These are phyloP conservation scores for Peronosclerospora sorghi DNA, from an alignment of 352 stramenopile species.

Conservation along the genomic window DNA sequence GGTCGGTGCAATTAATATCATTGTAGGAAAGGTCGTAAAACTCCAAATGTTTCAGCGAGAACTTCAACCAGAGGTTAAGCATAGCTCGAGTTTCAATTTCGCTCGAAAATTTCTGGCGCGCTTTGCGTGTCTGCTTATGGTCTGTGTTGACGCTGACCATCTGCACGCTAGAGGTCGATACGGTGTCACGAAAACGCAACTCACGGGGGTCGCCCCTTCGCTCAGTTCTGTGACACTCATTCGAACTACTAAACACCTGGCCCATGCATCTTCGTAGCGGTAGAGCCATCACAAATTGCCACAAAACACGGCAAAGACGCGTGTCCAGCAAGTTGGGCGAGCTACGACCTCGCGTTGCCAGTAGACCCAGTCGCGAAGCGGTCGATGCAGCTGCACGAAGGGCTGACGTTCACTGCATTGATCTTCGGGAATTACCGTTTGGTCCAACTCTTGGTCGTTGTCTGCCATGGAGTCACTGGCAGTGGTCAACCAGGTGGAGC, in stretches of 20 bases:
- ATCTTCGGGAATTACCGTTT: no score
- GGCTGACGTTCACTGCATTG: no score
- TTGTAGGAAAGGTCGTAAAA: background rate
- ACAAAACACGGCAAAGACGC: conserved; percentile 34
- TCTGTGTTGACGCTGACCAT: conserved; percentile 76
- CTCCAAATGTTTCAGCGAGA: background rate
- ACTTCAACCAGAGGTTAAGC: conserved; percentile 24
- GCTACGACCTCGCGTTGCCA: conserved; percentile 16
- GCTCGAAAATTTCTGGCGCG: conserved; percentile 55
- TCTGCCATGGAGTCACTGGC: no score
- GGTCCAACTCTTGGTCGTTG: no score
- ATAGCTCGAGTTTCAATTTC: conserved; percentile 72
- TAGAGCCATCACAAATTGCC: conserved; percentile 27
- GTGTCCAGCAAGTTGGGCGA: conserved; percentile 32
- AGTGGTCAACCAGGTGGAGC: no score
- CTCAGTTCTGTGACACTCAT: conserved; percentile 16
- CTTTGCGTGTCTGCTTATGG: conserved; percentile 33
- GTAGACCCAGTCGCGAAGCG: no score
- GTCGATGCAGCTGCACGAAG: no score
- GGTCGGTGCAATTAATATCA: no score
- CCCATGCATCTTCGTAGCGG: conserved; percentile 28
- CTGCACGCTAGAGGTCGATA: conserved; percentile 4
- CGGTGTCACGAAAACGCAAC: conserved; percentile 13
- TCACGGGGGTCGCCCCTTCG: conserved; percentile 5
- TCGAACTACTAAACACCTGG: conserved; percentile 20